Evolutionary conservation across 441 rosid genomes (phyloP).

Genomic region (Erodium texanum): DNA sequence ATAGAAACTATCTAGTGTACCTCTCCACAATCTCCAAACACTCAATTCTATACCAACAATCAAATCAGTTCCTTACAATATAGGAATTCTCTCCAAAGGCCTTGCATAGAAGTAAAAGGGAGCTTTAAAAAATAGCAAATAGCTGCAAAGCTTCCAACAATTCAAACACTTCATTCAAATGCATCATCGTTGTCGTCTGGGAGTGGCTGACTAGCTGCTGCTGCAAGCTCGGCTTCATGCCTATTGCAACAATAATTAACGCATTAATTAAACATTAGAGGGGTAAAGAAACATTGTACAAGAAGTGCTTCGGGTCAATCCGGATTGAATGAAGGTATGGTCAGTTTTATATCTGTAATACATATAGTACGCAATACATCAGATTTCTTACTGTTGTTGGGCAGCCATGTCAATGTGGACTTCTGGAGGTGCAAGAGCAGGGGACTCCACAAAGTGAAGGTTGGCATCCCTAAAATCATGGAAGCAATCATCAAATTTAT

Average conservation of each 20-base stretch:
- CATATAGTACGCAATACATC: too few species aligned
- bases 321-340: not conserved
- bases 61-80: too few species aligned
- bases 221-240: constrained; percentile 63
- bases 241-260: constrained; percentile 18
- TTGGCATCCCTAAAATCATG: constrained; percentile 33
- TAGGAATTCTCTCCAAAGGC: too few species aligned
- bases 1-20: too few species aligned
- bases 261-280: not conserved
- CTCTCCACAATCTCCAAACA: too few species aligned
- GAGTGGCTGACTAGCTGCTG: constrained; percentile 62
- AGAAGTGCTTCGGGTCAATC: not conserved
- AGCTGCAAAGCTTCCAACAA: too few species aligned
- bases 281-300: not conserved
- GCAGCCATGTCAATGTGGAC: constrained; percentile 57
- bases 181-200: constrained; percentile 71
- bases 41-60: too few species aligned
- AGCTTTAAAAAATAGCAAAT: too few species aligned
- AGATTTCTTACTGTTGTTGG: constrained; percentile 49
- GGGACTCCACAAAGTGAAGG: constrained; percentile 65
- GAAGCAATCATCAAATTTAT: not conserved
- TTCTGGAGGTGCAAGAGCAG: constrained; percentile 75
- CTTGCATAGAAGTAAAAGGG: too few species aligned
- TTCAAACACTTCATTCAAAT: constrained; percentile 34
- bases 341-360: too few species aligned